Percentiles rank a stretch among this genome's conserved stretches.
Conservation (phyloP, 495 filamentous ascomycete species). For the Neurospora tetrasperma region DNA sequence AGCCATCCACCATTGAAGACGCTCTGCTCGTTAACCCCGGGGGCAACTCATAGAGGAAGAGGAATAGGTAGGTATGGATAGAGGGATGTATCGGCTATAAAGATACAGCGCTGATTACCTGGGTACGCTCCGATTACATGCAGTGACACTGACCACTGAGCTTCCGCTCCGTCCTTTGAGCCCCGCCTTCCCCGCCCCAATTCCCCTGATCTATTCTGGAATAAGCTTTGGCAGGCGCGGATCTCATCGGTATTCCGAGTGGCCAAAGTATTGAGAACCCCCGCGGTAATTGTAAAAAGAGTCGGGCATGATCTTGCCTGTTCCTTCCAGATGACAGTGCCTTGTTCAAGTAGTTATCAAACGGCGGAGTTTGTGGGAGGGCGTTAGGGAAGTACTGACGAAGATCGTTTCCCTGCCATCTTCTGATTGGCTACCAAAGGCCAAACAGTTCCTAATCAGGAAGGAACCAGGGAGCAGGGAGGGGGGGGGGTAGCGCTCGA, state of each 20-base stretch:
- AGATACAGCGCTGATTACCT: neutral
- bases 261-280: neutral
- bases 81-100: neutral
- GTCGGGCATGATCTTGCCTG: neutral
- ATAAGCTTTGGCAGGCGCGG: neutral
- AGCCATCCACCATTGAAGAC: neutral
- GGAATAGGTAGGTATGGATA: neutral
- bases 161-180: no score
- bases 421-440: slow-evolving; percentile 10
- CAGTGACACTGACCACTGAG: neutral
- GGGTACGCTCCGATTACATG: neutral
- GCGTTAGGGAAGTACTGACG: neutral
- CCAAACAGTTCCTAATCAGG: slow-evolving; percentile 18
- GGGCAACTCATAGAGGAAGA: neutral
- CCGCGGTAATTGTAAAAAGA: neutral
- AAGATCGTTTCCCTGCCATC: neutral
- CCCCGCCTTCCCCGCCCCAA: neutral
- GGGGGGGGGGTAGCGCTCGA: neutral
- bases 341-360: neutral
- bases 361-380: neutral
- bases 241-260: neutral
- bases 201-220: neutral
- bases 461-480: slow-evolving; percentile 9
- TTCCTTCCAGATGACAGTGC: neutral
- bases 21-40: neutral